A percentile compares a stretch with the other conserved stretches of the same genome.
Evolutionary conservation across 2,329 filamentous ascomycete species (phyloP).

Genomic region (Corynespora cassiicola): DNA sequence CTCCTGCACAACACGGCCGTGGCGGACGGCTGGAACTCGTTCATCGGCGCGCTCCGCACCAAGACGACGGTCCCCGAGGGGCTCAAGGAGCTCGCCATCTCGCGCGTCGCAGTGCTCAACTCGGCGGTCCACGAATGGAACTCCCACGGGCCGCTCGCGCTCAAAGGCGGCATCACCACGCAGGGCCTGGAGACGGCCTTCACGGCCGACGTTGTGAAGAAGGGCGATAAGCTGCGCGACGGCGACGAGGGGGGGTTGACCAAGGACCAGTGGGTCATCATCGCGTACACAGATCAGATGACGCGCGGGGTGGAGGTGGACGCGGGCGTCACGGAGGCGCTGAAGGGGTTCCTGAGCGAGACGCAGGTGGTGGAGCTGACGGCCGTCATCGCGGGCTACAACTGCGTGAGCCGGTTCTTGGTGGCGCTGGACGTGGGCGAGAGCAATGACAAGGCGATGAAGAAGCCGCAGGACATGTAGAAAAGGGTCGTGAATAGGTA

Average conservation of each 20-base stretch:
- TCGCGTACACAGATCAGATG: slow-evolving; percentile 84
- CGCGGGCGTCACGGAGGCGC: slow-evolving; percentile 68
- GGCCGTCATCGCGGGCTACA: slow-evolving; percentile 79
- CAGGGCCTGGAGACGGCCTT: slow-evolving; percentile 60
- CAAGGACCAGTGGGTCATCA: slow-evolving; percentile 67
- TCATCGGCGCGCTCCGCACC: slow-evolving; percentile 64
- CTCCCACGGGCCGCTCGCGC: slow-evolving; percentile 73
- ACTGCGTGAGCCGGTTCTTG: slow-evolving; percentile 83
- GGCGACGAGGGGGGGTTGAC: slow-evolving; percentile 51
- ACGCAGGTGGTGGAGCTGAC: slow-evolving; percentile 81
- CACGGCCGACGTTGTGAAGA: slow-evolving; percentile 28
- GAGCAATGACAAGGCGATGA: slow-evolving; percentile 44
- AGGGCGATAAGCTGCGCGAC: slow-evolving; percentile 43
- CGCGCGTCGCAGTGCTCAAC: slow-evolving; percentile 82
- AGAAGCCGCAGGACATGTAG: slow-evolving; percentile 35
- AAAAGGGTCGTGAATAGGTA: too few relatives aligned
- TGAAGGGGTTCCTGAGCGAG: slow-evolving; percentile 70
- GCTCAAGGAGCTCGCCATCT: slow-evolving; percentile 79
- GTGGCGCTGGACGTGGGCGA: slow-evolving; percentile 75
- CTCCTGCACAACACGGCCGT: slow-evolving; percentile 63
- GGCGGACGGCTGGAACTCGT: slow-evolving; percentile 66
- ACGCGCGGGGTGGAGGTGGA: slow-evolving; percentile 74
- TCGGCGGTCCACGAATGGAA: slow-evolving; percentile 86
- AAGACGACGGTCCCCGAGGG: slow-evolving; percentile 56
- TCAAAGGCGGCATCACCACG: slow-evolving; percentile 64